These are phyloP conservation scores for Pseudogymnoascus pannorum DNA, from an alignment of 2,329 filamentous ascomycete genomes.

Conservation along the genomic window DNA sequence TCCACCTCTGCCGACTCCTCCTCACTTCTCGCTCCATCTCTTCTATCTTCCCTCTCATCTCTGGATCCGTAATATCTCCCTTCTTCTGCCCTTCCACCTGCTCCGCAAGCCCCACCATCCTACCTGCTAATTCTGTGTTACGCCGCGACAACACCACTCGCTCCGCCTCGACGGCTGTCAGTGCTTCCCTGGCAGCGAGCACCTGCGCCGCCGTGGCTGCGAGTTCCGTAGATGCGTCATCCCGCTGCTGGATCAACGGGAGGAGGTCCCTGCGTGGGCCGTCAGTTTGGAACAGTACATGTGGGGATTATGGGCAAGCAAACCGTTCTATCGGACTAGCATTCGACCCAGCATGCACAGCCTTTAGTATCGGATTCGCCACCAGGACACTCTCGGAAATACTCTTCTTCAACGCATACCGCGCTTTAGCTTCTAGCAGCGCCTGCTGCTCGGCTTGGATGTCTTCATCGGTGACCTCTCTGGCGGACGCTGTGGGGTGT, in stretches of 20 bases:
- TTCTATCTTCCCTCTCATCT: conserved; percentile 47
- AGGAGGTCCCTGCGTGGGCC: conserved; percentile 39
- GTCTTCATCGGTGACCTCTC: conserved; percentile 41
- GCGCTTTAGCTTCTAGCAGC: conserved; percentile 59
- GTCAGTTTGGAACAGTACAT: conserved; percentile 11
- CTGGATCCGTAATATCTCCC: conserved; percentile 46
- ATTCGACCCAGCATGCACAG: conserved; percentile 61
- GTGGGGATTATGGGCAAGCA: conserved; percentile 12
- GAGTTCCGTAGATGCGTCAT: conserved; percentile 56
- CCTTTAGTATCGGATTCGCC: conserved; percentile 68
- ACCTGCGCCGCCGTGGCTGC: conserved; percentile 51
- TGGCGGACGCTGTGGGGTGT: not conserved
- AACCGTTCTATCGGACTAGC: conserved; percentile 64
- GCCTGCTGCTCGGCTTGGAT: conserved; percentile 54
- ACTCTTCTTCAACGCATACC: conserved; percentile 61
- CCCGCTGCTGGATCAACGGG: conserved; percentile 58
- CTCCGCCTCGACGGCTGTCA: conserved; percentile 51
- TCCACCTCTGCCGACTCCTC: conserved; percentile 59
- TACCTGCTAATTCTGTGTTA: conserved; percentile 56
- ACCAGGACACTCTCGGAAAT: conserved; percentile 62
- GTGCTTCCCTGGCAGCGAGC: conserved; percentile 41
- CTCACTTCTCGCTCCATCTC: conserved; percentile 52
- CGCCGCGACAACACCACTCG: conserved; percentile 47
- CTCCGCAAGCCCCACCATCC: conserved; percentile 56
- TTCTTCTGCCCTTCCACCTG: conserved; percentile 46